Base-by-base conservation (phyloP, 129 eudicot species). In the Flaveria linearis region DNA sequence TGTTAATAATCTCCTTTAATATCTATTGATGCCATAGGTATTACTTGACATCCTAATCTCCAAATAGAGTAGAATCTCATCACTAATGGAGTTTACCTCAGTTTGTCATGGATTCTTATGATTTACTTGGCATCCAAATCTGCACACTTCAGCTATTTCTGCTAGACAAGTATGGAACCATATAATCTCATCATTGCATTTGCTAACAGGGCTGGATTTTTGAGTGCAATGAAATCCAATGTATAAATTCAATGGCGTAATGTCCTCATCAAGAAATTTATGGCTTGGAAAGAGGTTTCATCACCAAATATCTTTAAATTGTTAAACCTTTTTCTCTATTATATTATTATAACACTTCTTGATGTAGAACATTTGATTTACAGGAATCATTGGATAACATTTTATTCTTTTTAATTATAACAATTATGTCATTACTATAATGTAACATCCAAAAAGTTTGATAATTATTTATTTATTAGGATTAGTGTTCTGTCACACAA, bases 211-310 rank as follows among this genome's bases (percentile, higher is more conserved):
- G 93, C 92, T 53, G 97, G 97, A 41, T 95, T 95, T 77, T 95
- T 89, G 96, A 91, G 97, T 87, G 99, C 99, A 60, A 95, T 95
- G 99, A 97, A 97, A 81, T 95, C 99, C 62, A 95, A 95, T 83
- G 60, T 95, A 87, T 89, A 96, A 4, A 87, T 87, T 73, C 97
- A 95, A 82, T 95, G 97, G 9, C 92, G 97, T 56, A 94, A 94
- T 75, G 98, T 94, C 68, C 96, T 94, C 57, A 94, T 97, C 90
- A 94, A 94, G 75, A 94, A 91, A 85, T 86, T 94, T 58, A 95
- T 95, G 99, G 97, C 91, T 78, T 88, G 87, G 91, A 95, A 95
- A 78, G 73, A 77, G 77, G 78, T 72, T 77, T 13, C 76, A 26
- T 57, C 33, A 3, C 47, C 76, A 66, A 58, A 43, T 25, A 3